These are phyloP conservation scores for Plantago ovata DNA, from an alignment of 257 asterid species.

Conservation along the genomic window DNA sequence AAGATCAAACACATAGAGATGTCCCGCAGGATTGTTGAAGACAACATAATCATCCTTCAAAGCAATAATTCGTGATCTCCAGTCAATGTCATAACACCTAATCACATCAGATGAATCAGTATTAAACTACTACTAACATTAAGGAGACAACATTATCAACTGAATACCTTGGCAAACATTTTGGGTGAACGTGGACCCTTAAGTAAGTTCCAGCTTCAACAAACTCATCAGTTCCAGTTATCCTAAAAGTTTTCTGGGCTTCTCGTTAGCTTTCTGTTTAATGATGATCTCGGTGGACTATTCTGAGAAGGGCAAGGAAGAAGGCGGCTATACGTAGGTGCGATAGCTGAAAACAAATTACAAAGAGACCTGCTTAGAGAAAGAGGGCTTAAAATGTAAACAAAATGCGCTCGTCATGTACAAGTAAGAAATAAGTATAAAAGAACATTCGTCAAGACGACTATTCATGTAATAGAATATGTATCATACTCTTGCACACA, in stretches of 20 bases:
- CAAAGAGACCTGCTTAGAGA: background rate
- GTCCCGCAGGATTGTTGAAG: conserved; percentile 97
- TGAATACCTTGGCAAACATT: conserved; percentile 84
- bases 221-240: conserved; percentile 52
- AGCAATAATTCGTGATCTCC: conserved; percentile 78
- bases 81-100: no score
- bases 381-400: conserved; percentile 9
- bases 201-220: no score
- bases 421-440: conserved; percentile 5
- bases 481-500: no score
- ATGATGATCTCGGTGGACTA: conserved; percentile 76
- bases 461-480: no score
- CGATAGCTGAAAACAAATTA: conserved; percentile 41
- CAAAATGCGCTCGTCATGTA: background rate
- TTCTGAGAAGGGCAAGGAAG: no score
- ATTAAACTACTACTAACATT: background rate
- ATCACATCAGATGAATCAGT: conserved; percentile 17
- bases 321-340: conserved; percentile 64
- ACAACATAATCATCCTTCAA: conserved; percentile 69
- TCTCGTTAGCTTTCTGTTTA: conserved; percentile 83
- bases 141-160: conserved; percentile 3
- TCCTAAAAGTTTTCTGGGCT: conserved; percentile 83
- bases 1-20: conserved; percentile 61
- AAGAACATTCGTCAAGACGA: no score
- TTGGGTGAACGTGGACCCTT: conserved; percentile 93